Base-by-base conservation (phyloP, 768 basidiomycete genomes). In the Cyclocybe aegerita region DNA sequence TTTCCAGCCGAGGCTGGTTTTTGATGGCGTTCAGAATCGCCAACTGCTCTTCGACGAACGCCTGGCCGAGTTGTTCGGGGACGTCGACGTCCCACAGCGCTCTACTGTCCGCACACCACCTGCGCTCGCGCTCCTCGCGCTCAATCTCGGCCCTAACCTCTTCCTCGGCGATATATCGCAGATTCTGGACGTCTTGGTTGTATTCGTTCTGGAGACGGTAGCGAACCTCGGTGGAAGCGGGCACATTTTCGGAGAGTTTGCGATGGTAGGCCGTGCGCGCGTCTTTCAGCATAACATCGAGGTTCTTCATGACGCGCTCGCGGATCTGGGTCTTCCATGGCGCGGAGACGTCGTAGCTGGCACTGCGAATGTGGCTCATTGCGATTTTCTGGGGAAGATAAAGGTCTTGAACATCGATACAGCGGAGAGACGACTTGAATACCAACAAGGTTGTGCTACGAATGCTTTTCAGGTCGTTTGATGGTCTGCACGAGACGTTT, bases 11-110 rank as follows among this genome's bases (percentile, higher is more conserved):
- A 4, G 48, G 36, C 41, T 58, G 51, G 17, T 50, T 31, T 16
- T 52, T 52, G 35, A 66, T 62, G 45, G 61, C 52, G 17, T 57
- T 58, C 35, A 66, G 52, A 35, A 66, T 63, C 10, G 50, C 52
- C 6, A 59, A 46, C 47, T 64, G 65, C 51, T 65, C 63, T 43
- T 62, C 52, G 30, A 63, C 48, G 36, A 63, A 45, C 11, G 56
- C 50, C 39, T 60, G 58, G 38, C 53, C 57, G 15, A 48, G 40
- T 10, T 57, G 50, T 35, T 50, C 43, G 31, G 55, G 35, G 38
- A 40, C n/a, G 33, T 45, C 48, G 54, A 48, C 51, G 7, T 46
- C 39, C 14, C 30, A 38, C 45, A 35, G 39, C 49, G 10, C 16
- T 32, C 41, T 36, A 17, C 11, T 33, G 39, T 16, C 45, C n/a